Evolutionary conservation across 1,139 yeast species (phyloP).

Genomic region (Saccharomyces hybrid): DNA sequence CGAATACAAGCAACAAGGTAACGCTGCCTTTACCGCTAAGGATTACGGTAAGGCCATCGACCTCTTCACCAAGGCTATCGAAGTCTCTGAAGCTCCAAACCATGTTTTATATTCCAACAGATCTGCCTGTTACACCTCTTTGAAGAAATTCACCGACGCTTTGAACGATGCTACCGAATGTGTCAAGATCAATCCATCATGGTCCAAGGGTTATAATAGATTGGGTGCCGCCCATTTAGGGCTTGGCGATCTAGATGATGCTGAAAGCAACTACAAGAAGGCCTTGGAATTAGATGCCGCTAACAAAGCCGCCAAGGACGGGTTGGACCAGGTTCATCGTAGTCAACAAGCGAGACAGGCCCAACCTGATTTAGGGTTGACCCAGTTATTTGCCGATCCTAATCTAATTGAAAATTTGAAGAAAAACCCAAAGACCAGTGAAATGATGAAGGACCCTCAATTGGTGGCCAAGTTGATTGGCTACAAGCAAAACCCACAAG

Average conservation of each 20-base stretch:
- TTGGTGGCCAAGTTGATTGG: conserved; percentile 64
- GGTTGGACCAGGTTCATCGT: conserved; percentile 55
- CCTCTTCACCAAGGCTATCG: conserved; percentile 77
- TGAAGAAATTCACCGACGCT: conserved; percentile 66
- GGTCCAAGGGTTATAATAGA: conserved; percentile 95
- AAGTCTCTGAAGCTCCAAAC: conserved; percentile 70
- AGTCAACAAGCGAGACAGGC: conserved; percentile 28
- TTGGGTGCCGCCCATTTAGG: conserved; percentile 92
- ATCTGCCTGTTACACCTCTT: conserved; percentile 84
- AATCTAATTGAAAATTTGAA: conserved; percentile 65
- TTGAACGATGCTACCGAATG: conserved; percentile 78
- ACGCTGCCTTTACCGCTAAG: conserved; percentile 84
- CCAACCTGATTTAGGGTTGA: conserved; percentile 68
- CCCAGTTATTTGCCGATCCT: conserved; percentile 75
- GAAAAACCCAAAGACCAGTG: conserved; percentile 80
- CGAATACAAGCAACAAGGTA: conserved; percentile 76
- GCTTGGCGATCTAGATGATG: conserved; percentile 63
- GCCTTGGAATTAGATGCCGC: conserved; percentile 76
- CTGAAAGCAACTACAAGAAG: conserved; percentile 62
- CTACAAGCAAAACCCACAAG: conserved; percentile 67
- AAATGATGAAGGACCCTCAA: conserved; percentile 78
- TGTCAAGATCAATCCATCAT: conserved; percentile 65
- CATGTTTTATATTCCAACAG: conserved; percentile 90
- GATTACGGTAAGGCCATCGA: conserved; percentile 77
- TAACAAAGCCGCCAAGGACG: conserved; percentile 84